Conservation (phyloP, 1,284 basidiomycete genomes). For the Fomes fomentarius region DNA sequence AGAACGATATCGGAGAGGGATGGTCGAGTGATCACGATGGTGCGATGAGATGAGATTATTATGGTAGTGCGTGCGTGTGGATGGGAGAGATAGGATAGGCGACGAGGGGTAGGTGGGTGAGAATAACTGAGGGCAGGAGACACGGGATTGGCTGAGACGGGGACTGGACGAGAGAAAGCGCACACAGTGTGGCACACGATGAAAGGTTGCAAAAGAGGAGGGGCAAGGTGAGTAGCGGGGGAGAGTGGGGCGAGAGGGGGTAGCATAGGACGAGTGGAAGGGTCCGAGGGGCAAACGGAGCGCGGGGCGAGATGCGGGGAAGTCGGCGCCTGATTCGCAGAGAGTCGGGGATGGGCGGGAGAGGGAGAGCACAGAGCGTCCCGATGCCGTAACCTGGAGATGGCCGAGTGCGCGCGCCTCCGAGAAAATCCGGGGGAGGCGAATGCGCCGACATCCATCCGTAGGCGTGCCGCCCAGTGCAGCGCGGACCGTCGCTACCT, state of each 20-base stretch:
- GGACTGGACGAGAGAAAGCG: conserved; percentile 5
- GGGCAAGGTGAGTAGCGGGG: not conserved
- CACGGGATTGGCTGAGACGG: conserved; percentile 4
- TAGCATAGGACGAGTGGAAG: not conserved
- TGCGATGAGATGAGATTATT: conserved; percentile 14
- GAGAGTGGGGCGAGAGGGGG: not conserved
- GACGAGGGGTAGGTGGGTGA: conserved; percentile 5
- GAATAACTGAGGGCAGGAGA: conserved; percentile 10
- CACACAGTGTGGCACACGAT: not conserved
- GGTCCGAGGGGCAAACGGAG: conserved; percentile 12
- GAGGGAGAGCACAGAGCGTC: not conserved
- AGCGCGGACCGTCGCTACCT: not conserved
- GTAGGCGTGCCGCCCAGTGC: not conserved
- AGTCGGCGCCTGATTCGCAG: conserved; percentile 5
- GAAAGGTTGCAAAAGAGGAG: not conserved
- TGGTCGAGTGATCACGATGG: conserved; percentile 13
- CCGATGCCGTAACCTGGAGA: conserved; percentile 18
- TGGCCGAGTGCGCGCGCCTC: conserved; percentile 16
- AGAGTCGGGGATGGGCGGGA: conserved; percentile 7
- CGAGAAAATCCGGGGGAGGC: conserved; percentile 24
- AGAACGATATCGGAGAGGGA: conserved; percentile 5
- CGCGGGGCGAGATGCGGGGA: conserved; percentile 14
- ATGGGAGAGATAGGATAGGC: conserved; percentile 1
- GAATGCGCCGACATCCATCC: conserved; percentile 19
- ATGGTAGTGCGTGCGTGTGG: conserved; percentile 2